These are phyloP conservation scores for Magnaporthales sp. DNA, from an alignment of 2,329 filamentous ascomycete species.

Conservation along the genomic window DNA sequence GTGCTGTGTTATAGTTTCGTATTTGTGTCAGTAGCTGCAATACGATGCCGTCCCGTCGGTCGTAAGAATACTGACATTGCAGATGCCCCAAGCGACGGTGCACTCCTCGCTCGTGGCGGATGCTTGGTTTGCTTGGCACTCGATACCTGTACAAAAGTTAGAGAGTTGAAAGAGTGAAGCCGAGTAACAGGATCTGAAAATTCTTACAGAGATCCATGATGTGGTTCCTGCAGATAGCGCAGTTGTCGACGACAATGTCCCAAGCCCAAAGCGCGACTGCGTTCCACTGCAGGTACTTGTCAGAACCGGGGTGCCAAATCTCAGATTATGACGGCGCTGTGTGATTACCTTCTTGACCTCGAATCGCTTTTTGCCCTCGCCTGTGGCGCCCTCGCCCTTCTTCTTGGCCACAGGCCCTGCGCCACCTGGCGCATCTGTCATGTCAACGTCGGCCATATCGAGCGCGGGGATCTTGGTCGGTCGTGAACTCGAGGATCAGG, in stretches of 20 bases:
- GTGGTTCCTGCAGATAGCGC: conserved; percentile 97
- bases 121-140: conserved; percentile 97
- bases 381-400: conserved; percentile 37
- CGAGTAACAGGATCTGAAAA: conserved; percentile 16
- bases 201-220: conserved; percentile 94
- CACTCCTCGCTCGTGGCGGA: conserved; percentile 97
- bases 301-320: not conserved
- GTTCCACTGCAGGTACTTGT: conserved; percentile 64
- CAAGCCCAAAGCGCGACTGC: conserved; percentile 97
- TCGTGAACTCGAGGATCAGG: not conserved
- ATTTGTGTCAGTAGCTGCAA: not conserved
- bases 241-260: conserved; percentile 99
- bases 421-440: conserved; percentile 71
- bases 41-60: not conserved
- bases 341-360: conserved; percentile 89
- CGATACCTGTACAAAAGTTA: conserved; percentile 58
- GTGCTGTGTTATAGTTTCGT: conserved; percentile 49
- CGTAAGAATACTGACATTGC: conserved; percentile 65
- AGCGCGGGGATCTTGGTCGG: not conserved
- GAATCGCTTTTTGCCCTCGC: conserved; percentile 83
- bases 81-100: conserved; percentile 98
- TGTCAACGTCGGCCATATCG: conserved; percentile 89
- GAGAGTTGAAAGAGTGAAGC: conserved; percentile 6
- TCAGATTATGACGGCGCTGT: conserved; percentile 6
- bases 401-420: conserved; percentile 46